Evolutionary conservation across 352 stramenopile genomes (phyloP).

Genomic region (Phytophthora foliorum): DNA sequence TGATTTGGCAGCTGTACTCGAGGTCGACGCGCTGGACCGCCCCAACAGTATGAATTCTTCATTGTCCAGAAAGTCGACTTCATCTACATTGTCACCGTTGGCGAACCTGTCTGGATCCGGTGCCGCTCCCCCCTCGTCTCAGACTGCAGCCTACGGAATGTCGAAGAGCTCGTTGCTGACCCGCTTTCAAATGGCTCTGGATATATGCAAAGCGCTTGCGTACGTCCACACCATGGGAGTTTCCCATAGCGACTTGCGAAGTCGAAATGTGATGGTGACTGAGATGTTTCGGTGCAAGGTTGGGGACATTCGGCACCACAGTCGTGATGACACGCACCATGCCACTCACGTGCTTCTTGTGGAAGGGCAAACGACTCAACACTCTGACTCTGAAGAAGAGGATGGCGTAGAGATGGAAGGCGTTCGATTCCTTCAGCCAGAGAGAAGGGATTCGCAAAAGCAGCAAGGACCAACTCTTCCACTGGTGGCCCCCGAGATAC

Average conservation of each 20-base stretch:
- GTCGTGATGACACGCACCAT: conserved; percentile 34
- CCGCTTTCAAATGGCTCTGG: conserved; percentile 70
- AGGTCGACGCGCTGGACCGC: conserved; percentile 54
- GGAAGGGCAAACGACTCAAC: conserved; percentile 4
- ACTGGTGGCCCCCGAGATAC: conserved; percentile 57
- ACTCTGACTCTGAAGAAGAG: conserved; percentile 39
- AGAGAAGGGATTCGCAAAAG: conserved; percentile 16
- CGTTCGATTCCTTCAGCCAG: conserved; percentile 47
- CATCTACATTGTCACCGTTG: conserved; percentile 13
- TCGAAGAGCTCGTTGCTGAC: conserved; percentile 43
- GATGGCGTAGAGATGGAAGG: conserved; percentile 41
- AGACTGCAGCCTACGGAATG: conserved; percentile 24
- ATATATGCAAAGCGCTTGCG: conserved; percentile 60
- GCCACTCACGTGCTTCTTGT: conserved; percentile 34
- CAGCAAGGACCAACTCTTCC: conserved; percentile 41
- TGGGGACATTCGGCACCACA: conserved; percentile 60
- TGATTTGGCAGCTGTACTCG: conserved; percentile 65
- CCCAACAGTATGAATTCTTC: conserved; percentile 33
- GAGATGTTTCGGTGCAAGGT: conserved; percentile 68
- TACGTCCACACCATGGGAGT: conserved; percentile 64
- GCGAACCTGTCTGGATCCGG: conserved; percentile 13
- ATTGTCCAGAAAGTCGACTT: conserved; percentile 3
- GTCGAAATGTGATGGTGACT: conserved; percentile 75
- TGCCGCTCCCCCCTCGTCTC: conserved; percentile 16
- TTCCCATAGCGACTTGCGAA: conserved; percentile 72